A percentile compares a stretch with the other conserved stretches of the same genome.
Conservation (phyloP, 441 rosid genomes). For the Euphorbia corollata region DNA sequence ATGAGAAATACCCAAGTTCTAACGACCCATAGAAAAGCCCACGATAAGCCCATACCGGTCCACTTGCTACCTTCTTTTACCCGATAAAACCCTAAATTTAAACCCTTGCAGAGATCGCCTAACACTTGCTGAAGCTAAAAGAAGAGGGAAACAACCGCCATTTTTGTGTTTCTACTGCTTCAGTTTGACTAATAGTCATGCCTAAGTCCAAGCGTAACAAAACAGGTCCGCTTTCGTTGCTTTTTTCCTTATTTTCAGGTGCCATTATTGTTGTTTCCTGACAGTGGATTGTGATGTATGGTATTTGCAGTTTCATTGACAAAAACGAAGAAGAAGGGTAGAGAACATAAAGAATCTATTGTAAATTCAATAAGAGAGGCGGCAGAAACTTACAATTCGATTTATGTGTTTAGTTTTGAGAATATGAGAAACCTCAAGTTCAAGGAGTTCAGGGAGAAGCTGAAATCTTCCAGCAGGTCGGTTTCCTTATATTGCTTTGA, state of each 20-base stretch:
- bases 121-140: background rate
- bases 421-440: constrained; percentile 95
- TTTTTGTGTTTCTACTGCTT: background rate
- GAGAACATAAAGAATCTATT: constrained; percentile 73
- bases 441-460: constrained; percentile 87
- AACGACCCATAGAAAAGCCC: background rate
- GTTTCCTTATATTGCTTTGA: background rate
- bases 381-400: constrained; percentile 47
- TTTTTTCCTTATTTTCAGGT: background rate
- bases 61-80: background rate
- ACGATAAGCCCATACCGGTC: background rate
- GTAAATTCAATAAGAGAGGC: constrained; percentile 67
- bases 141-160: background rate
- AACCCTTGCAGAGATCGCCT: background rate
- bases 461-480: constrained; percentile 69
- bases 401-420: constrained; percentile 79
- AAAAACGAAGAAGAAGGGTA: constrained; percentile 95
- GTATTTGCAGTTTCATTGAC: constrained; percentile 61
- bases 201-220: constrained; percentile 93
- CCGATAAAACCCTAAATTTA: constrained; percentile 9
- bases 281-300: background rate
- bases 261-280: background rate
- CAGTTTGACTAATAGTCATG: constrained; percentile 30
- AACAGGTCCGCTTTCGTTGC: constrained; percentile 39
- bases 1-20: no score